Evolutionary conservation across 1,284 basidiomycete species (phyloP).

Genomic region (Leccinum insolens): DNA sequence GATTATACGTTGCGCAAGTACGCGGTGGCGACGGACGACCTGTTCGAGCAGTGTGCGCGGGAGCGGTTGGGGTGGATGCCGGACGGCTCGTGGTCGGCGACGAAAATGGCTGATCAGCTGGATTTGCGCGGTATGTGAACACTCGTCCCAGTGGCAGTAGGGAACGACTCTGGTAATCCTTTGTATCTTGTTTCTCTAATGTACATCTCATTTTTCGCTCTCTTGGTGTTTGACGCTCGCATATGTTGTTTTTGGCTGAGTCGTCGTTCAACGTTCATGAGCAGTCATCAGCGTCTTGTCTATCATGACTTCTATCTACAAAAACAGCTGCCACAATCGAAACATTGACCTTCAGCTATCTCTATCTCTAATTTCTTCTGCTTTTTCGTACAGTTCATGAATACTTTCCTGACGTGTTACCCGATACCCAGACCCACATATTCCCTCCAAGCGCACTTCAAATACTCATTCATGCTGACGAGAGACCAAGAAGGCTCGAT

Average conservation of each 20-base stretch:
- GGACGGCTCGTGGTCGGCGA: background rate
- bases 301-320: too few species aligned
- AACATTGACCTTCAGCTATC: background rate
- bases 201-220: background rate
- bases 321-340: too few species aligned
- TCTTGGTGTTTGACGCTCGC: background rate
- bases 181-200: background rate
- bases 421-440: background rate
- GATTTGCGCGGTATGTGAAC: background rate
- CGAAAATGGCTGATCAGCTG: background rate
- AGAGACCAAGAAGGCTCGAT: background rate
- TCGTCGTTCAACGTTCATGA: background rate
- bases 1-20: slow-evolving; percentile 19
- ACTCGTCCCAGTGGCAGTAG: background rate
- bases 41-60: slow-evolving; percentile 12
- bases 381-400: background rate
- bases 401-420: background rate
- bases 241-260: background rate
- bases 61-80: slow-evolving; percentile 21
- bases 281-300: too few species aligned
- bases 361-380: background rate
- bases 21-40: slow-evolving; percentile 12
- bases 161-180: background rate
- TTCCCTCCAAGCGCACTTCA: background rate
- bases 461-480: background rate